Base-by-base conservation (phyloP, 1,284 basidiomycete genomes). In the Irpex sp. region DNA sequence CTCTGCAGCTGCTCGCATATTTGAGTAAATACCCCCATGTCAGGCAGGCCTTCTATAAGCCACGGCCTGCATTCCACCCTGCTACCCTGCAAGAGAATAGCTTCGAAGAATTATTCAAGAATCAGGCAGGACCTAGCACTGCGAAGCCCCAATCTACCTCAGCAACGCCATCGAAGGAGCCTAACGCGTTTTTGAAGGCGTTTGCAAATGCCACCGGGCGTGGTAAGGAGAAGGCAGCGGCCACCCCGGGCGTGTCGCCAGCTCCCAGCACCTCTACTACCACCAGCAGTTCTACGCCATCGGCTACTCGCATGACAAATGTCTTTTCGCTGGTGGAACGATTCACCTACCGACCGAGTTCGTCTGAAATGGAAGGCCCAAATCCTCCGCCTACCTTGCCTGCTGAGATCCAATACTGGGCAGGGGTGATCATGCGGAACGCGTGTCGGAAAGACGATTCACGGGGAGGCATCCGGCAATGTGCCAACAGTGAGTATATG, bases 21-120 rank as follows among this genome's bases (percentile, higher is more conserved):
- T 82, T 99, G 21, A 95, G 93, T 78, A 99, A 99, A 76, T 99
- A 99, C 74, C 94, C 97, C 0, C 97, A 99, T 75, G 96, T 99
- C 3, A 83, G 97, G n/a, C 90, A 95, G 68, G 93, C 95, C 5
- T 98, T 99, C 74, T 98, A 98, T 76, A 92, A 93, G 73, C 87
- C 87, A 0, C 84, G 93, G 0, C 72, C 80, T 19, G 84, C 85
- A 15, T 92, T 92, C 74, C 90, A 92, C 69, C 90, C 90, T 0
- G 90, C 88, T 3, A 83, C 63, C 3, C 8, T 62, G 9, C 63
- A 62, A 37, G 50, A 59, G 43, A 47, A 57, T 21, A 31, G 36
- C 5, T 35, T 53, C 11, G 58, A 35, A 9, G 31, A 35, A 21
- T 21, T 36, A 31, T 61, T 57, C 57, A 54, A 58, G 53, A 58